These are phyloP conservation scores for Solanum aculeatissimum DNA, from an alignment of 305 asterid genomes.

Conservation along the genomic window DNA sequence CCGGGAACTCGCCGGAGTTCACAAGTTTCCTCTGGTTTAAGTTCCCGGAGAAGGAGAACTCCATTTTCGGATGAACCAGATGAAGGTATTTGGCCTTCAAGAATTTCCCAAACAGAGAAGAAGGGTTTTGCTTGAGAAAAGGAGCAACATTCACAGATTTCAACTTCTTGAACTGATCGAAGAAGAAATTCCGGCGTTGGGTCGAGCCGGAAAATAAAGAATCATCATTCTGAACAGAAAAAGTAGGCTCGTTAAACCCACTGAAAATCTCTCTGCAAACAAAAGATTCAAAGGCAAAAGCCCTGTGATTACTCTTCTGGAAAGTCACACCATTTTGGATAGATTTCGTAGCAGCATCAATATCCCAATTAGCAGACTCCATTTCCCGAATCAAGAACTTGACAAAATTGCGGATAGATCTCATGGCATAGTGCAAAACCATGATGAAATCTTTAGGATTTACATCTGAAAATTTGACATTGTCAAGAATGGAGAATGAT, in stretches of 20 bases:
- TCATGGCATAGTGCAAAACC: slow-evolving; percentile 52
- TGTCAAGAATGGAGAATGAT: slow-evolving; percentile 63
- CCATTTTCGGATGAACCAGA: slow-evolving; percentile 78
- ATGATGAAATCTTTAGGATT: slow-evolving; percentile 50
- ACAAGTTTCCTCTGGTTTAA: slow-evolving; percentile 51
- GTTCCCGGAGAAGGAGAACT: slow-evolving; percentile 55
- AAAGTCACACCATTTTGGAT: slow-evolving; percentile 31
- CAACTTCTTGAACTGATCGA: slow-evolving; percentile 47
- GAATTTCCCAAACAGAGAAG: slow-evolving; percentile 41
- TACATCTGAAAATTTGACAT: slow-evolving; percentile 32
- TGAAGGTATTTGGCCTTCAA: slow-evolving; percentile 51
- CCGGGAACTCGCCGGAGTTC: slow-evolving; percentile 53
- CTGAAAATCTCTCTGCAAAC: slow-evolving; percentile 47
- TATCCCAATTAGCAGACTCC: slow-evolving; percentile 61
- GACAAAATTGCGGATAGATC: slow-evolving; percentile 53
- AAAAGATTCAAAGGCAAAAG: slow-evolving; percentile 74
- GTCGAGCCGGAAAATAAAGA: not conserved
- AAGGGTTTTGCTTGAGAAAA: slow-evolving; percentile 46
- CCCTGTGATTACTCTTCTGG: slow-evolving; percentile 35
- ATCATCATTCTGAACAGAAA: slow-evolving; percentile 14
- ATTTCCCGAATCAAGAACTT: slow-evolving; percentile 47
- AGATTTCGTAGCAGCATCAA: slow-evolving; percentile 44
- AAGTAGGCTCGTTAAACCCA: slow-evolving; percentile 32
- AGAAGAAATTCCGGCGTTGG: slow-evolving; percentile 30
- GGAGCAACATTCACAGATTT: slow-evolving; percentile 37